Evolutionary conservation across 495 filamentous ascomycete species (phyloP), one percentile per base, ranked within the genome.

Genomic region (Acidiella bohemica): DNA sequence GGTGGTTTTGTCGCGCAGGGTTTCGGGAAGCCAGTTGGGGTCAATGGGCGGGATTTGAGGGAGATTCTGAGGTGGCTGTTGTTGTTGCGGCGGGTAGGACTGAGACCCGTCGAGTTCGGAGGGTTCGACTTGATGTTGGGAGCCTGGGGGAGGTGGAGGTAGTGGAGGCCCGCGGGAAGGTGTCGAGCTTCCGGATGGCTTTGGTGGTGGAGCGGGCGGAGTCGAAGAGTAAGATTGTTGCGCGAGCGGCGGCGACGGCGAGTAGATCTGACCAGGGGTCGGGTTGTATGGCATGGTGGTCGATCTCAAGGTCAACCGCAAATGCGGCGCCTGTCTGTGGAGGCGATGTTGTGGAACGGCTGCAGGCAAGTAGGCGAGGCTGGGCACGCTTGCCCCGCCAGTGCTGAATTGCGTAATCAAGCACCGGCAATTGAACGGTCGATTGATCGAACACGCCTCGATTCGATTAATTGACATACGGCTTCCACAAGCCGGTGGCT

Each of bases 171-270:
- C 58, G 32, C 44, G 39, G 32, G 46, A 35, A 4, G 60, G 57
- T 12, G 59, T 62, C 21, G 53, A 50, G 32, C 54, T 49, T 4
- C 45, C 43, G 9, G 55, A 55, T n/a, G 55, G 58, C 41, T 64
- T 64, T 16, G 60, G 60, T 19, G 60, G 60, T 5, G 61, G 61
- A 9, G 60, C 56, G 13, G 61, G 59, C 23, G 60, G 58, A 20
- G 59, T 56, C 14, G 55, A 46, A 19, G 59, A 36, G 35, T 63
- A 55, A 50, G 10, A 36, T 45, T 53, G 41, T 47, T 51, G 48
- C n/a, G n/a, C n/a, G n/a, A n/a, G n/a, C n/a, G n/a, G n/a, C n/a
- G n/a, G n/a, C n/a, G n/a, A n/a, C n/a, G n/a, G n/a, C 28, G 54
- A 24, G 24, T 53, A 41, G 29, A 20, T 13, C 5, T 26, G 29